Conservation (phyloP, 2,329 filamentous ascomycete genomes). For the Paecilomyces dactylethromorphus region DNA sequence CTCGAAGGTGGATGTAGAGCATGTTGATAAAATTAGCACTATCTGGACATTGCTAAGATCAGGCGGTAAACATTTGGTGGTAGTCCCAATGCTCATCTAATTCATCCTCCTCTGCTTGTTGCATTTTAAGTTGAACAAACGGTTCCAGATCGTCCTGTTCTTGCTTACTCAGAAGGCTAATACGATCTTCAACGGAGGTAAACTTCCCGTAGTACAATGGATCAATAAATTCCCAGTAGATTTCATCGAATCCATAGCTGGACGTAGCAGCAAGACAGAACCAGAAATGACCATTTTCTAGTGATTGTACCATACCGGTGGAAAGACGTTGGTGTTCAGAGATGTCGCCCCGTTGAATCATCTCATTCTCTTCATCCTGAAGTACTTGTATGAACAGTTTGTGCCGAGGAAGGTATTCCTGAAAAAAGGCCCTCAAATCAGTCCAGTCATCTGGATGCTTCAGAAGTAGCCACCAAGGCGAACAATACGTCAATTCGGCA, state of each 20-base stretch:
- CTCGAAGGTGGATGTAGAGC: too few relatives aligned
- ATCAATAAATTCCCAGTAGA: slow-evolving; percentile 24
- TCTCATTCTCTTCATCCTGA: slow-evolving; percentile 14
- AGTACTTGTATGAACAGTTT: slow-evolving; percentile 18
- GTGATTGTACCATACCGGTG: slow-evolving; percentile 13
- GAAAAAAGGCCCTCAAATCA: slow-evolving; percentile 17
- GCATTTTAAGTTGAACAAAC: slow-evolving; percentile 18
- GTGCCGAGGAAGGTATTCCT: slow-evolving; percentile 15
- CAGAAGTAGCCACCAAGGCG: slow-evolving; percentile 21
- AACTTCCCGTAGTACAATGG: slow-evolving; percentile 16
- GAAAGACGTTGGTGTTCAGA: slow-evolving; percentile 14
- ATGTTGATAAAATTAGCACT: too few relatives aligned
- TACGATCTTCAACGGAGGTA: slow-evolving; percentile 15
- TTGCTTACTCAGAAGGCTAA: slow-evolving; percentile 15
- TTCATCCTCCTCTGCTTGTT: slow-evolving; percentile 13
- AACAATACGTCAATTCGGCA: slow-evolving; percentile 3
- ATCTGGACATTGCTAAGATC: too few relatives aligned
- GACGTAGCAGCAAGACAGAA: slow-evolving; percentile 18
- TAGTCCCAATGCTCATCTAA: slow-evolving; percentile 6
- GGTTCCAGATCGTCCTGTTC: slow-evolving; percentile 14
- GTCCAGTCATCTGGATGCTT: slow-evolving; percentile 19
- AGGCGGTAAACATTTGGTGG: not conserved
- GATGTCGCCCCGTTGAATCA: slow-evolving; percentile 10
- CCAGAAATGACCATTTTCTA: slow-evolving; percentile 22
- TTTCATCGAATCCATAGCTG: slow-evolving; percentile 21